These are phyloP conservation scores for Rhynchosporium agropyri DNA, from an alignment of 2,329 filamentous ascomycete species.

Conservation along the genomic window DNA sequence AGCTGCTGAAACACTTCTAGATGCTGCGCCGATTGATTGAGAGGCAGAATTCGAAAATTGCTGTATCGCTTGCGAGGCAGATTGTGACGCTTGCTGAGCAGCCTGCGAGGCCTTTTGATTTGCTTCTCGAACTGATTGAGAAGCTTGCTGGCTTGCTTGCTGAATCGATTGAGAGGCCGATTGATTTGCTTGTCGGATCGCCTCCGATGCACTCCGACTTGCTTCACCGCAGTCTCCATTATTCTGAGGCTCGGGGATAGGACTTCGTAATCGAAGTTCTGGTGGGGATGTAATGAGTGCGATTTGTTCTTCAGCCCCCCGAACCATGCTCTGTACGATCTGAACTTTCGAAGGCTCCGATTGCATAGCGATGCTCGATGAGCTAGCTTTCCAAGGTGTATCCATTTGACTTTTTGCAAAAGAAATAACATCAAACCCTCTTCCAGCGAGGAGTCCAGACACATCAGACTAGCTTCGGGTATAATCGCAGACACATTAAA, in stretches of 20 bases:
- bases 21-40: slow-evolving; percentile 36
- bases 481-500: slow-evolving; percentile 13
- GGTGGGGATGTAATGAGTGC: slow-evolving; percentile 35
- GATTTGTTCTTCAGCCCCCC: slow-evolving; percentile 26
- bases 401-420: slow-evolving; percentile 30
- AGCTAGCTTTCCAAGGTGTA: slow-evolving; percentile 21
- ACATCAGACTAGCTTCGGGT: slow-evolving; percentile 24
- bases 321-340: slow-evolving; percentile 13
- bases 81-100: slow-evolving; percentile 32
- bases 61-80: slow-evolving; percentile 33
- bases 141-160: slow-evolving; percentile 30
- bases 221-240: slow-evolving; percentile 29
- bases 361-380: slow-evolving; percentile 18
- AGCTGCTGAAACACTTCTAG: slow-evolving; percentile 33
- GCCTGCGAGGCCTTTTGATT: slow-evolving; percentile 33
- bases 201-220: slow-evolving; percentile 34
- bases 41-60: slow-evolving; percentile 30
- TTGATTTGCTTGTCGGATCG: slow-evolving; percentile 33
- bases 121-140: slow-evolving; percentile 30
- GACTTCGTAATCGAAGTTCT: slow-evolving; percentile 34
- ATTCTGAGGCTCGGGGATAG: slow-evolving; percentile 31
- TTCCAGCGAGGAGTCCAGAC: slow-evolving; percentile 34
- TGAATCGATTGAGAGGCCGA: slow-evolving; percentile 31
- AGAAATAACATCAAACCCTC: slow-evolving; percentile 26
- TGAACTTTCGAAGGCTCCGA: slow-evolving; percentile 14